Base-by-base conservation (phyloP, 805 yeast genomes). In the Wickerhamomyces bovis region DNA sequence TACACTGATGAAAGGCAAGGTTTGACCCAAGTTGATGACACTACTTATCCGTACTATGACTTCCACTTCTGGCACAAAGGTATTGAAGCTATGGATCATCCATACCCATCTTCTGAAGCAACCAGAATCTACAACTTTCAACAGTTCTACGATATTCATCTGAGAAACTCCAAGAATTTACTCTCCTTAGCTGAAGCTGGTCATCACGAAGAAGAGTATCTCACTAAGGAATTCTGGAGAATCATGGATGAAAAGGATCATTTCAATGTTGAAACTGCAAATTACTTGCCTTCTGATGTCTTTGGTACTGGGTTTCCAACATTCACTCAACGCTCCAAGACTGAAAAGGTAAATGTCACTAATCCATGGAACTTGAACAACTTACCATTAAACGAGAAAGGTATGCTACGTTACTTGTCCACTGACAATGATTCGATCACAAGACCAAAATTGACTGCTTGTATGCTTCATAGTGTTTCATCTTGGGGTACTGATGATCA, bases 401-500 rank as follows among this genome's bases (percentile, higher is more conserved):
- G 85, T 0, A 45, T 82, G 10, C 57, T 82, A 22, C 64, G 70
- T 31, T 78, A 70, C 43, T 46, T 69, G 4, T 72, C 76, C 44
- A 43, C 71, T 40, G 77, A 74, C 49, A 65, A 65, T 28, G 76
- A 68, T 13, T 48, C 72, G 5, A 48, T 78, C 15, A 55, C 72
- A 4, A 63, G 58, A 19, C 71, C 87, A 0, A 61, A 64, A n/a
- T 44, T 80, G 33, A 70, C 72, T 40, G 66, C 81, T 11, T 79
- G 77, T 2, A 75, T 76, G 78, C 65, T 78, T 2, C 76, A 73
- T 51, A 72, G 83, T 43, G 64, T 76, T 2, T 73, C 74, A 44
- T 70, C 77, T 39, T 84, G 88, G 88, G 61, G 64, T 19, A 61
- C 72, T 45, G 85, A 78, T 53, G 89, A 83, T 52, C 84, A 78